Base-by-base conservation (phyloP, 2,329 filamentous ascomycete species). In the Aspergillus sclerotialis region DNA sequence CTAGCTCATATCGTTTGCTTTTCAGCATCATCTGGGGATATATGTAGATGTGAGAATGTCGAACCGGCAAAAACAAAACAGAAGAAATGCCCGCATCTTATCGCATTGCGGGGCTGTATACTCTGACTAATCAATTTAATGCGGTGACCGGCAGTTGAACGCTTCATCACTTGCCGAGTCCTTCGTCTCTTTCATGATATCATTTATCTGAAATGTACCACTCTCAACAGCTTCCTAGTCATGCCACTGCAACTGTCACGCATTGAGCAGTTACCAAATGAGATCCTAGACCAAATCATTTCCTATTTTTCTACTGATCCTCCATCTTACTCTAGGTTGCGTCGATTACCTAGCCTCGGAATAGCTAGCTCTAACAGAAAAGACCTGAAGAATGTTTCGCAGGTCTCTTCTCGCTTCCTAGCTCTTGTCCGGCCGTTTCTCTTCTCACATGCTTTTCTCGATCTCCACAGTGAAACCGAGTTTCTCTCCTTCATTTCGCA, bases 211-310 rank as follows among this genome's bases (percentile, higher is more conserved):
- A 12, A 19, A 12, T 16, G 14, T 29, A 29, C 28, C 28, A n/a
- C 7, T 32, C 9, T 14, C 27, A 15, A 16, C 42, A 33, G 25
- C 19, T 42, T 33, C 33, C 24, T 33, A 14, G 48, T 35, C 29
- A 45, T 47, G 43, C 35, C 46, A n/a, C n/a, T n/a, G n/a, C n/a
- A n/a, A n/a, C n/a, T n/a, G n/a, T n/a, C n/a, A n/a, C n/a, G n/a
- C 32, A 29, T 33, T 45, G 60, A 32, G 44, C 39, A 14, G 54
- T 66, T 84, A 13, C 80, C 79, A 2, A 75, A 73, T 42, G 80
- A 84, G 59, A 60, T 84, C 29, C 58, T 81, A 14, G 54, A 70
- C 33, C 64, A 73, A 3, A 71, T 83, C 43, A 65, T 83, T 45
- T 59, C 56, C n/a, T 70, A 69, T 46, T 63, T 83, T 30, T 68